These are phyloP conservation scores for Thermothielavioides terrestris DNA, from an alignment of 495 filamentous ascomycete species.

Conservation along the genomic window DNA sequence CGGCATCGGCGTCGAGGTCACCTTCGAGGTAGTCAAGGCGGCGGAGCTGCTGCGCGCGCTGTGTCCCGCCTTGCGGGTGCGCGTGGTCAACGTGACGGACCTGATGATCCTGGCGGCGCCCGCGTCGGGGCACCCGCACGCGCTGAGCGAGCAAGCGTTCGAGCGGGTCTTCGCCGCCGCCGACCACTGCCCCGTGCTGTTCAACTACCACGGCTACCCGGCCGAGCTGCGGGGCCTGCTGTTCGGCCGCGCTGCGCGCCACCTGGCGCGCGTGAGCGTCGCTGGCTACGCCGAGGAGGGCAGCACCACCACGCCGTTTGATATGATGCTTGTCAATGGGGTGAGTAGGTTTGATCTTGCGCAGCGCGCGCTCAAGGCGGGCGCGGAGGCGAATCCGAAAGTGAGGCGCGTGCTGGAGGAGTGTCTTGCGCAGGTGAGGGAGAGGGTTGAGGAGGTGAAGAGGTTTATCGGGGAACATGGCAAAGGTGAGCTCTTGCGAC, in stretches of 20 bases:
- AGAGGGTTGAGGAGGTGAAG: conserved; percentile 42
- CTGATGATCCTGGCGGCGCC: conserved; percentile 58
- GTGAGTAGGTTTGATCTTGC: conserved; percentile 58
- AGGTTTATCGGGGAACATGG: conserved; percentile 49
- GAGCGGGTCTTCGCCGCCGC: conserved; percentile 52
- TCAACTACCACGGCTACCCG: conserved; percentile 67
- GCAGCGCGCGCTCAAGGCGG: conserved; percentile 40
- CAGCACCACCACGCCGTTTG: conserved; percentile 62
- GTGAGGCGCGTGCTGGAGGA: conserved; percentile 44
- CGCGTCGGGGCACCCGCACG: conserved; percentile 55
- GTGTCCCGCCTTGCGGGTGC: conserved; percentile 47
- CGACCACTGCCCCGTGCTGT: conserved; percentile 50
- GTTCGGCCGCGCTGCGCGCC: conserved; percentile 50
- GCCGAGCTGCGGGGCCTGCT: conserved; percentile 55
- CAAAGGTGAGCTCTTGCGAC: conserved; percentile 34
- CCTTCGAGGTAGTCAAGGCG: conserved; percentile 60
- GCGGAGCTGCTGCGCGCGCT: conserved; percentile 49
- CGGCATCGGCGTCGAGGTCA: conserved; percentile 62
- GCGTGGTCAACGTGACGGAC: conserved; percentile 68
- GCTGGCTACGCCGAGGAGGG: conserved; percentile 65
- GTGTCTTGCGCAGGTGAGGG: conserved; percentile 40
- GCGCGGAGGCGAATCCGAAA: conserved; percentile 34
- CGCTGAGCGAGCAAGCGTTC: conserved; percentile 46
- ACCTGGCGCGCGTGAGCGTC: conserved; percentile 45
- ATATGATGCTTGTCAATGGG: conserved; percentile 63